phyloP scores from a whole-genome alignment of 2,329 filamentous ascomycete genomes.

The Hymenoscyphus occultus region DNA sequence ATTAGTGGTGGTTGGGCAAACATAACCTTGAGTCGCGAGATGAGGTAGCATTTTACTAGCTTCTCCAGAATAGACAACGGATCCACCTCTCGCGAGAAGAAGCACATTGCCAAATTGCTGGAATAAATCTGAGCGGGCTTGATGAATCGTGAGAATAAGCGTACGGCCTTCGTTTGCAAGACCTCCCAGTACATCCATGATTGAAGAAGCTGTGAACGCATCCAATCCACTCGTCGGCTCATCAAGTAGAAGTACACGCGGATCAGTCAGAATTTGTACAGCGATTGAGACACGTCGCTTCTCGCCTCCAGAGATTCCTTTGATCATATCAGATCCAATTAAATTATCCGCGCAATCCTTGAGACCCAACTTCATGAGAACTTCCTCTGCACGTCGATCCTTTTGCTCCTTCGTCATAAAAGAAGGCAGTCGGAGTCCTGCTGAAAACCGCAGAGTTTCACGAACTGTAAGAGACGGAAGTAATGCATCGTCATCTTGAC shows the following conservation, averaged over 20 bases:
- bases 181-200: constrained; percentile 69
- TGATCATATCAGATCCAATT: constrained; percentile 68
- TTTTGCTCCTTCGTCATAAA: constrained; percentile 71
- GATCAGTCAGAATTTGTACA: constrained; percentile 73
- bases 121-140: constrained; percentile 72
- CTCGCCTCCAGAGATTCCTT: constrained; percentile 77
- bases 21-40: constrained; percentile 57
- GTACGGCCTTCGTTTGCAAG: constrained; percentile 72
- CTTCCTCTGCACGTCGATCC: constrained; percentile 63
- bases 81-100: constrained; percentile 67
- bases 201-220: constrained; percentile 73
- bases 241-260: constrained; percentile 68
- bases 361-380: constrained; percentile 70
- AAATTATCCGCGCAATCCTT: constrained; percentile 76
- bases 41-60: constrained; percentile 63
- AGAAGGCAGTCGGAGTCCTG: constrained; percentile 65
- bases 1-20: constrained; percentile 68
- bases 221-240: constrained; percentile 76
- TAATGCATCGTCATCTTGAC: constrained; percentile 74
- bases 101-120: constrained; percentile 68
- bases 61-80: constrained; percentile 63
- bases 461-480: constrained; percentile 72
- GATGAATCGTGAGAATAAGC: constrained; percentile 73
- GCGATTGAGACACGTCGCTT: constrained; percentile 76
- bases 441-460: constrained; percentile 69